These are phyloP conservation scores for Pseudogymnoascus sp. DNA, from an alignment of 2,329 filamentous ascomycete species.

Conservation along the genomic window DNA sequence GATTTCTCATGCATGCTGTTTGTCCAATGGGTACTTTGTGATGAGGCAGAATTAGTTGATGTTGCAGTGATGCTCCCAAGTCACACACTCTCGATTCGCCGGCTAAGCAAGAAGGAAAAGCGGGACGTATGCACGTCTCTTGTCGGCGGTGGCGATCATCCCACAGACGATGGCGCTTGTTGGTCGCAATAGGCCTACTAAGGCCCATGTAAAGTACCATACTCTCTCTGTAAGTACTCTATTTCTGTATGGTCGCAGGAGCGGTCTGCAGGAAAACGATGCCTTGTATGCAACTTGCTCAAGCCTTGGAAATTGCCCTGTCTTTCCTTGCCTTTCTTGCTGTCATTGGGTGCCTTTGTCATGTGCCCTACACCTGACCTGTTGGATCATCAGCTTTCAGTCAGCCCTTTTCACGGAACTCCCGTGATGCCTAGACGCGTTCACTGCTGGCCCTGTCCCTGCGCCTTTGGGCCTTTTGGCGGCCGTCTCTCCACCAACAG, in stretches of 20 bases:
- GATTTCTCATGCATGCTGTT: not conserved
- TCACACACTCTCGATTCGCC: conserved; percentile 9
- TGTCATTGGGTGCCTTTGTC: conserved; percentile 7
- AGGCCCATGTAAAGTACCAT: not conserved
- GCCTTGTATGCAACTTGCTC: not conserved
- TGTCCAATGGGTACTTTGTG: conserved; percentile 6
- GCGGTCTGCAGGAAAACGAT: not conserved
- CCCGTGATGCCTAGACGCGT: conserved; percentile 8
- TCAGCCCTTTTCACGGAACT: conserved; percentile 5
- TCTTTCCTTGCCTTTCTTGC: not conserved
- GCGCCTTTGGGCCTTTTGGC: not conserved
- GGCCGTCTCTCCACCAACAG: conserved; percentile 1
- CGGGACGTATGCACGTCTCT: not conserved
- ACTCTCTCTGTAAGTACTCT: not conserved
- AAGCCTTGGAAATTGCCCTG: not conserved
- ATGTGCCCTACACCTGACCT: not conserved
- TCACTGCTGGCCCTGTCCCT: not conserved
- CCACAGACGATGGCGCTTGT: conserved; percentile 9
- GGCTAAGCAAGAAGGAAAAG: not conserved
- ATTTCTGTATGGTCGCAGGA: conserved; percentile 6
- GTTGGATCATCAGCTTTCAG: conserved; percentile 5
- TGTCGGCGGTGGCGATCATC: conserved; percentile 9
- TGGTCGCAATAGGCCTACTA: not conserved
- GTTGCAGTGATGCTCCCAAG: conserved; percentile 2
- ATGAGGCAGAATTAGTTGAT: conserved; percentile 2